Conservation (phyloP, 2,329 filamentous ascomycete species). For the Tolypocladium tropicale region DNA sequence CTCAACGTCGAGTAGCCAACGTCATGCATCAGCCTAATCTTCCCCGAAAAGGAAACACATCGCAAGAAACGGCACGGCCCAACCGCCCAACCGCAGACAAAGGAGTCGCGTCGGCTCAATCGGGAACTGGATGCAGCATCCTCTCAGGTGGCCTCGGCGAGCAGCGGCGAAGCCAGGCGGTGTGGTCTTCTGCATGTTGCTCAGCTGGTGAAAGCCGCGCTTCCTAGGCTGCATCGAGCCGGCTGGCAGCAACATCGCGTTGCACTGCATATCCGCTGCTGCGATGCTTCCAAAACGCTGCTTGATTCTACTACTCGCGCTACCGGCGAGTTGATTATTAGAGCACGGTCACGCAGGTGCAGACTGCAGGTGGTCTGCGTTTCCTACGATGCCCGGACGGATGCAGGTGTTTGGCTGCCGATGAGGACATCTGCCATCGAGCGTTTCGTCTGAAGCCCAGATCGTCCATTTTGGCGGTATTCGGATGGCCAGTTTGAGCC, state of each 20-base stretch:
- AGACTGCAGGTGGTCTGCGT: too few species aligned
- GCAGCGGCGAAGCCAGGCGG: background rate
- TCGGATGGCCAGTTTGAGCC: background rate
- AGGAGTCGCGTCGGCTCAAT: background rate
- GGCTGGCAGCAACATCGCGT: background rate
- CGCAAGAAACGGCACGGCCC: background rate
- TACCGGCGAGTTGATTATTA: too few species aligned
- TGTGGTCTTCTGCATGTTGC: background rate
- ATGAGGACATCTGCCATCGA: background rate
- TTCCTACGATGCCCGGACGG: background rate
- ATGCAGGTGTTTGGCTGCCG: background rate
- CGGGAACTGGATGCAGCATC: background rate
- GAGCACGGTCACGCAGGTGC: too few species aligned
- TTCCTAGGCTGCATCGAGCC: background rate
- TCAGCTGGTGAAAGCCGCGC: background rate
- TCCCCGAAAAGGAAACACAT: background rate
- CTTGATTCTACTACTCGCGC: too few species aligned
- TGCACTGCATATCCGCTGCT: background rate
- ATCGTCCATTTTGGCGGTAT: background rate
- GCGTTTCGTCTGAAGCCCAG: background rate
- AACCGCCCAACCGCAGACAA: background rate
- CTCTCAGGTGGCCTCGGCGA: background rate
- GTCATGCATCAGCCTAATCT: background rate
- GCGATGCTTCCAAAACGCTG: background rate
- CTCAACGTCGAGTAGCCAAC: background rate